Evolutionary conservation across 805 yeast species (phyloP), one percentile per base, ranked within the genome.

Genomic region (Kuraishia capsulata): DNA sequence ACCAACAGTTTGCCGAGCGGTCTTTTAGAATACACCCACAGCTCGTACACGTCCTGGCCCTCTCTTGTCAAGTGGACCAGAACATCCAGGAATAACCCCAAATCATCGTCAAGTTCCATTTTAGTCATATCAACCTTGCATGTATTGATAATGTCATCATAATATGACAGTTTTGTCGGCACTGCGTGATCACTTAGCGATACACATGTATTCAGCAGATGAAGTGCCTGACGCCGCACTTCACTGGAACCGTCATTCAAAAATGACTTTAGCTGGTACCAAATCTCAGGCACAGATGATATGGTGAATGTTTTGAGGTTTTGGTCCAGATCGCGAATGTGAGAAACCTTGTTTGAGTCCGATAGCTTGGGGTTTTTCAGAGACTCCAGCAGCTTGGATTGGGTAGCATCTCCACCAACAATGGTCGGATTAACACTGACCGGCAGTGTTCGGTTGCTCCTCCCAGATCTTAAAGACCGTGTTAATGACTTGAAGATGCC

Each of bases 261-360:
- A 53, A 80, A 56, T 37, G 69, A 73, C 42, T 72, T 62, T 0
- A 81, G 79, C 37, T 77, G 59, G 53, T 79, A 76, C 96, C 96
- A 86, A 2, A 85, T 65, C 44, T 82, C 88, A 0, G 85, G 78
- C 3, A 84, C 66, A 2, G 81, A 71, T 0, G 79, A 65, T 2
- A 77, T 67, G 3, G 78, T 62, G 36, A 67, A 68, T 35, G 67
- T 71, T 18, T 68, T 68, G 2, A 85, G 55, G 3, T 75, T 62
- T 2, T 66, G 66, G 5, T 71, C 59, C 31, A 86, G 56, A 17
- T 67, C 56, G 2, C 61, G 62, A 0, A 83, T 77, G 0, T 82
- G 77, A 1, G 68, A 61, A 1, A 71, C 62, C 43, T 78, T 59
- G 16, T 52, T 59, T 8, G 30, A 20, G 0, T 39, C 34, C 2